Evolutionary conservation across 2,329 filamentous ascomycete species (phyloP), one percentile per base, ranked within the genome.

Genomic region (Monosporascus sp.): DNA sequence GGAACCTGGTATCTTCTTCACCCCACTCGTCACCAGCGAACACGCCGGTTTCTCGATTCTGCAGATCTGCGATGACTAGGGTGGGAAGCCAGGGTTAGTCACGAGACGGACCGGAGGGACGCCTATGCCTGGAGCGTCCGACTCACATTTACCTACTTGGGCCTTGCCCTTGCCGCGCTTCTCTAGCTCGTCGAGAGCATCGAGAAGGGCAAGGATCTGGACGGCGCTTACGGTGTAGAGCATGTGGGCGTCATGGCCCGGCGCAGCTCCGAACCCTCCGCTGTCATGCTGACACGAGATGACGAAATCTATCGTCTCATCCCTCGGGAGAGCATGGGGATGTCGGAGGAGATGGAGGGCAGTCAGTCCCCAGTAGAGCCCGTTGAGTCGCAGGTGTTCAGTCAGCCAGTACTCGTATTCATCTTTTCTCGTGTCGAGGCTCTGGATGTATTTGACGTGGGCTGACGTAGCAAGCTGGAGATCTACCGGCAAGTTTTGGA

Each of bases 391-490:
- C 61, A 99, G 80, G 70, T 99, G 94, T 73, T 99, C 93, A 15
- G 94, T 99, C 68, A 97, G 79, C 88, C 93, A 97, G 76, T 97
- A 99, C 71, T 97, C 91, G 63, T 96, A 86, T 73, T 97, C 90
- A 78, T 97, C 91, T 75, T 89, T 91, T 68, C 88, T 87, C 60
- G 87, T 91, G 72, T 99, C 91, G 62, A 99, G 80, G 66, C 88
- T 90, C 73, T 96, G 90, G 62, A 99, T 91, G 71, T 97, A 99
- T 68, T 85, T 84, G 64, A 97, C 90, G 70, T 99, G 94, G 22
- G 79, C 77, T 7, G 76, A 76, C 6, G 74, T 74, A 49, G 78
- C 77, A 48, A 84, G 74, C 58, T 72, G 69, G 24, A 72, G 70
- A 59, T 74, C 72, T 38, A 74, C 69, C 28, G 73, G 66, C 18